Conservation (phyloP, 1,139 yeast genomes). For the Kurtzmaniella quercitrusa region DNA sequence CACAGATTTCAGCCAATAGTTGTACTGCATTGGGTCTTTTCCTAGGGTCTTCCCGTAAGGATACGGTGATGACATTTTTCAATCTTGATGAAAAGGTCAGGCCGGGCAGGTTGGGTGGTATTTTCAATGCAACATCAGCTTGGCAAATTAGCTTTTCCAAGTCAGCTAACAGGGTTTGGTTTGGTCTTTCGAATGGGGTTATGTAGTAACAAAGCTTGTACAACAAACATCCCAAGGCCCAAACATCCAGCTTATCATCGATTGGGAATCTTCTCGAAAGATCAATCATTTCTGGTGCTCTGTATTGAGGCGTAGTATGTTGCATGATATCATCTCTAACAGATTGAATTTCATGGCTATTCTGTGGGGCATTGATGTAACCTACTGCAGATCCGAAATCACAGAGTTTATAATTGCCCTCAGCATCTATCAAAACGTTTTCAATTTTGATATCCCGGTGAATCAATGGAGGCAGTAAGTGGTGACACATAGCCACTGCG, state of each 20-base stretch:
- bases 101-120: slow-evolving; percentile 37
- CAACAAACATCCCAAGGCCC: slow-evolving; percentile 93
- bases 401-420: slow-evolving; percentile 75
- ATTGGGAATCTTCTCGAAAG: slow-evolving; percentile 79
- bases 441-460: slow-evolving; percentile 96
- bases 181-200: slow-evolving; percentile 85
- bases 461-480: slow-evolving; percentile 71
- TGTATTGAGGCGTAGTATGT: slow-evolving; percentile 96
- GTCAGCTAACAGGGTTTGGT: slow-evolving; percentile 33
- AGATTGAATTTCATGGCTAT: slow-evolving; percentile 59
- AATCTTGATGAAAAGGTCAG: slow-evolving; percentile 40
- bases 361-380: slow-evolving; percentile 60
- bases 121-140: slow-evolving; percentile 29
- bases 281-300: slow-evolving; percentile 97
- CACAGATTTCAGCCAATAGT: slow-evolving; percentile 64
- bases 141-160: slow-evolving; percentile 38
- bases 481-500: slow-evolving; percentile 89
- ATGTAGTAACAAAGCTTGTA: slow-evolving; percentile 91
- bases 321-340: slow-evolving; percentile 81
- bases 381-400: slow-evolving; percentile 93
- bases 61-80: slow-evolving; percentile 55
- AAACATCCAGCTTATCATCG: slow-evolving; percentile 90
- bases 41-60: slow-evolving; percentile 66
- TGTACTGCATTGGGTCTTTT: slow-evolving; percentile 71
- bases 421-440: slow-evolving; percentile 76